Conservation (phyloP, 768 basidiomycete species). For the Boletus pseudo-olivaceus region DNA sequence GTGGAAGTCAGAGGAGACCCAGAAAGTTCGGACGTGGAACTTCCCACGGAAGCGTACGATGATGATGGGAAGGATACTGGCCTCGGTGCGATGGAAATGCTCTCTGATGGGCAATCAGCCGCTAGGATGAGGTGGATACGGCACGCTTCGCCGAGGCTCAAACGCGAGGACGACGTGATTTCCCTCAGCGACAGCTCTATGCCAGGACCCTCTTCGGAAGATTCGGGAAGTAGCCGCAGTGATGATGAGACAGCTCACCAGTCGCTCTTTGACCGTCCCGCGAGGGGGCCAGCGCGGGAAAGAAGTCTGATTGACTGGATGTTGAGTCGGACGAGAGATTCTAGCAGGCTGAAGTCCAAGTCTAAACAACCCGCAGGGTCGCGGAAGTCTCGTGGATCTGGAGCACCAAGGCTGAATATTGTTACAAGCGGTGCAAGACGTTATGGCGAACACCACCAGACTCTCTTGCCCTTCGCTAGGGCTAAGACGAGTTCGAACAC, state of each 20-base stretch:
- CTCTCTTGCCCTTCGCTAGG: constrained; percentile 35
- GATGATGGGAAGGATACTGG: neutral
- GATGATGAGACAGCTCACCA: constrained; percentile 34
- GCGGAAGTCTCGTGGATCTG: constrained; percentile 10
- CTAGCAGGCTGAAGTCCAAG: constrained; percentile 14
- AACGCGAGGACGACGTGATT: constrained; percentile 15
- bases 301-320: constrained; percentile 67
- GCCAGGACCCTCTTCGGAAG: constrained; percentile 9
- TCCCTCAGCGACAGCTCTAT: constrained; percentile 21
- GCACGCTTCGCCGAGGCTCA: neutral
- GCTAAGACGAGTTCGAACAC: constrained; percentile 8
- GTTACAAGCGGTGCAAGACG: constrained; percentile 36
- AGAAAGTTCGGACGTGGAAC: constrained; percentile 51
- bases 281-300: constrained; percentile 29
- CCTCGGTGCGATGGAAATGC: constrained; percentile 1
- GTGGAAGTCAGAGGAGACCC: constrained; percentile 57
- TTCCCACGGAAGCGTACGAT: neutral
- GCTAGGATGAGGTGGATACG: constrained; percentile 24
- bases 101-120: constrained; percentile 15
- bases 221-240: constrained; percentile 14
- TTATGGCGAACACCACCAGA: constrained; percentile 36
- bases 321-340: constrained; percentile 44
- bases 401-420: constrained; percentile 32
- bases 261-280: constrained; percentile 29
- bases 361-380: constrained; percentile 10